A percentile compares a stretch with the other conserved stretches of the same genome.
These are phyloP conservation scores for Pseudisothecium myosuroides DNA, from an alignment of 225 moss, liverwort and hornwort species.

Conservation along the genomic window DNA sequence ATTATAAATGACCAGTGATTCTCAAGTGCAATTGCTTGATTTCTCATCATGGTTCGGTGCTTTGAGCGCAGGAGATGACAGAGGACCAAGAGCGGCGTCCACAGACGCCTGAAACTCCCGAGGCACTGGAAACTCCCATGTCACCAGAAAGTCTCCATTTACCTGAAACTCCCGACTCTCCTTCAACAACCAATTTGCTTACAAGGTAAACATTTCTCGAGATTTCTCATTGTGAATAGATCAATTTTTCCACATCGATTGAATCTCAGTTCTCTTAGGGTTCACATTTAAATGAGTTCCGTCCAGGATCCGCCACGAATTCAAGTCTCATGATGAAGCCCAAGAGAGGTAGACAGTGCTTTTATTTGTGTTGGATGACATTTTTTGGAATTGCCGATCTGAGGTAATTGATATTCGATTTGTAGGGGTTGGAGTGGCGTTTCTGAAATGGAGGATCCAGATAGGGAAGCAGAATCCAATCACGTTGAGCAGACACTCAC, in stretches of 20 bases:
- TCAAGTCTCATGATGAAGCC: background rate
- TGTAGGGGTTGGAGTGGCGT: slow-evolving; percentile 73
- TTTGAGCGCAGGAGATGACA: slow-evolving; percentile 31
- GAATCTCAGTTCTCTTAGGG: background rate
- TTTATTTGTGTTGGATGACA: background rate
- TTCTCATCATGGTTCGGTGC: background rate
- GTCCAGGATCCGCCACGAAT: background rate
- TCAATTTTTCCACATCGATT: background rate
- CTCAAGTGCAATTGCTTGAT: background rate
- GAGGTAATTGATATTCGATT: background rate
- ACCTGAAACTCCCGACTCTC: slow-evolving; percentile 1
- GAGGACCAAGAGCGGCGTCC: slow-evolving; percentile 29
- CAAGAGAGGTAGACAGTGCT: background rate
- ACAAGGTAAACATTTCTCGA: slow-evolving; percentile 10
- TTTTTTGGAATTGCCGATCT: background rate
- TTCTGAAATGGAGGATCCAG: slow-evolving; percentile 65
- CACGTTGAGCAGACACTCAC: slow-evolving; percentile 55
- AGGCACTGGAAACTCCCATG: background rate
- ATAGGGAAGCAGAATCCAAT: slow-evolving; percentile 38
- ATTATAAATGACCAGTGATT: background rate
- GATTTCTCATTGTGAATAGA: background rate
- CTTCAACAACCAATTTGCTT: background rate
- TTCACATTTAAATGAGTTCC: background rate
- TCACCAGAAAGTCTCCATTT: slow-evolving; percentile 4
- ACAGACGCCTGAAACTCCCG: slow-evolving; percentile 16